Base-by-base conservation (phyloP, 768 basidiomycete genomes). In the Leccinellum rugosiceps region DNA sequence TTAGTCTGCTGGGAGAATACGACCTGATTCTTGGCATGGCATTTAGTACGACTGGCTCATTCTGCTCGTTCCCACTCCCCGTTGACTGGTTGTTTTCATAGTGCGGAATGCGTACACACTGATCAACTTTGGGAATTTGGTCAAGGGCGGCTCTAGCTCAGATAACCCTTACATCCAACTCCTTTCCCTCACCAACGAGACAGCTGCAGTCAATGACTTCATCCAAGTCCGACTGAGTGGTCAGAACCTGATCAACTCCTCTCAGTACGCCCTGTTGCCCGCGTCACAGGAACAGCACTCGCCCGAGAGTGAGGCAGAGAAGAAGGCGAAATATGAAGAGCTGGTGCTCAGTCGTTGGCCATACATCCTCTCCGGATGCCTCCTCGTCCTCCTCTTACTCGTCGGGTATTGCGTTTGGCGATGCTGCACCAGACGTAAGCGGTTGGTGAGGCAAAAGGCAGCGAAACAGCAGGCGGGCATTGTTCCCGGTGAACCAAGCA, bases 21-120 rank as follows among this genome's bases (percentile, higher is more conserved):
- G 90, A 92, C 63, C 85, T 91, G 78, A 89, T 92, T 63, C 78
- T 91, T 50, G 90, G 90, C 61, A 90, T 90, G 88, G 80, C 80
- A 53, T 90, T 92, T 75, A 56, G 89, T 91, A 72, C 63, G 87
- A 72, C 4, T 8, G 35, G 44, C 35, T 32, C 28, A 9, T 50
- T 30, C 19, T 41, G 17, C 31, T 35, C 38, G 10, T n/a, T 23
- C 13, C 5, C 53, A 32, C 41, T 26, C 26, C 58, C 21, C 23
- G 49, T 32, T 63, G 34, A 68, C 49, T 13, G 11, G 21, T 47
- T 8, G 7, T 45, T 17, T 47, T 51, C 26, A 60, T n/a, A 92
- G 90, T 92, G 59, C 87, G 90, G 14, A 92, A 90, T 64, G 74
- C 79, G 2, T 92, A 92, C 68, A 81, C 84, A 4, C 77, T 90